These are phyloP conservation scores for Eutypa lata DNA, from an alignment of 2,329 filamentous ascomycete species.

Conservation along the genomic window DNA sequence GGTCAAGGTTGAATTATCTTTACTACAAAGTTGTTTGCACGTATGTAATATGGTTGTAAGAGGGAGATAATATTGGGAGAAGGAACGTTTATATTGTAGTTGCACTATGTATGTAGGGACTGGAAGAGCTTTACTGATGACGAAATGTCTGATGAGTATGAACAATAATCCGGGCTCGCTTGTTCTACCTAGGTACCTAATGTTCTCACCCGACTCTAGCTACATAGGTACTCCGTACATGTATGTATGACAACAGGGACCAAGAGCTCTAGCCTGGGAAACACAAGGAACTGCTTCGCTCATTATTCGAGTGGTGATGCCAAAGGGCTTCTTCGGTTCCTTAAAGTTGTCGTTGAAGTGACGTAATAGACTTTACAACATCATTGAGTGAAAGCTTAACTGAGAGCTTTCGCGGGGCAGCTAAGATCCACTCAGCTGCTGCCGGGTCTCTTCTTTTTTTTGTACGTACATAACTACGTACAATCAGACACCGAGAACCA, in stretches of 20 bases:
- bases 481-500: too few relatives aligned
- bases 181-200: background rate
- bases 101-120: background rate
- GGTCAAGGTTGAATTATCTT: too few relatives aligned
- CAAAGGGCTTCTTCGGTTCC: too few relatives aligned
- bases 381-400: background rate
- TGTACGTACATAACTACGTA: too few relatives aligned
- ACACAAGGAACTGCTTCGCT: background rate
- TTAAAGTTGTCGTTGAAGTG: background rate
- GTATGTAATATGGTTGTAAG: background rate
- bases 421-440: background rate
- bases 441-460: too few relatives aligned
- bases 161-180: background rate
- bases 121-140: background rate
- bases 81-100: background rate
- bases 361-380: background rate
- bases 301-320: too few relatives aligned
- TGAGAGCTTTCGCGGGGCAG: background rate
- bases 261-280: background rate
- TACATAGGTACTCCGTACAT: too few relatives aligned
- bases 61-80: background rate
- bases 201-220: background rate
- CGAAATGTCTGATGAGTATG: background rate
- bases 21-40: background rate
- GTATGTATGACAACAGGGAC: background rate